Evolutionary conservation across 192 early-diverging fungal genomes (phyloP).

Genomic region (Haplosporangium gracile): DNA sequence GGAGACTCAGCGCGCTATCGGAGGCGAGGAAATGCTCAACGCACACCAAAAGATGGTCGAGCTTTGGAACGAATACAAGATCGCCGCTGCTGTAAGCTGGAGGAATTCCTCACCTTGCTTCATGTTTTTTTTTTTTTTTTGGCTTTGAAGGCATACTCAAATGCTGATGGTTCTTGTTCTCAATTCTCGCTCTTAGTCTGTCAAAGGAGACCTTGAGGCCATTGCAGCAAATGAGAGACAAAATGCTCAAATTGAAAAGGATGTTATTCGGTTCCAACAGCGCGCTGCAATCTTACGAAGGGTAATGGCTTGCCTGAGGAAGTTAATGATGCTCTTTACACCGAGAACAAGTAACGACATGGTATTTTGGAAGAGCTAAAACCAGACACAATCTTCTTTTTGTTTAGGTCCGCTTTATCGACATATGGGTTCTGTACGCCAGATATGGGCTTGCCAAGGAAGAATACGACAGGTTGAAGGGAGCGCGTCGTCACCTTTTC

Average conservation of each 20-base stretch:
- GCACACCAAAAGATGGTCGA: slow-evolving; percentile 78
- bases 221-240: slow-evolving; percentile 75
- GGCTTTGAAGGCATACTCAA: neutral
- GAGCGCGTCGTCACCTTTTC: slow-evolving; percentile 53
- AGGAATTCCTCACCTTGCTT: neutral
- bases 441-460: slow-evolving; percentile 72
- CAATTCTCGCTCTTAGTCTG: slow-evolving; percentile 44
- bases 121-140: neutral
- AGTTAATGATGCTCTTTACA: neutral
- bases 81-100: slow-evolving; percentile 46
- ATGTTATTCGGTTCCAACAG: slow-evolving; percentile 82
- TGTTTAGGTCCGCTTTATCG: slow-evolving; percentile 66
- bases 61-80: slow-evolving; percentile 66
- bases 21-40: slow-evolving; percentile 71
- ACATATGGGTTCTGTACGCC: slow-evolving; percentile 72
- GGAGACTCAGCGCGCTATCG: slow-evolving; percentile 90
- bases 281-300: slow-evolving; percentile 71
- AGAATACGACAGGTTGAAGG: slow-evolving; percentile 66
- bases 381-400: neutral
- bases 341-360: neutral
- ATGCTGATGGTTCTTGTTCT: neutral
- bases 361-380: neutral
- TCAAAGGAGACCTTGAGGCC: slow-evolving; percentile 64
- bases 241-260: slow-evolving; percentile 79
- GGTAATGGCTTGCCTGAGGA: slow-evolving; percentile 19